Evolutionary conservation across 169 alveolate genomes (phyloP), one percentile per base, ranked within the genome.

Genomic region (Plasmodium gonderi): DNA sequence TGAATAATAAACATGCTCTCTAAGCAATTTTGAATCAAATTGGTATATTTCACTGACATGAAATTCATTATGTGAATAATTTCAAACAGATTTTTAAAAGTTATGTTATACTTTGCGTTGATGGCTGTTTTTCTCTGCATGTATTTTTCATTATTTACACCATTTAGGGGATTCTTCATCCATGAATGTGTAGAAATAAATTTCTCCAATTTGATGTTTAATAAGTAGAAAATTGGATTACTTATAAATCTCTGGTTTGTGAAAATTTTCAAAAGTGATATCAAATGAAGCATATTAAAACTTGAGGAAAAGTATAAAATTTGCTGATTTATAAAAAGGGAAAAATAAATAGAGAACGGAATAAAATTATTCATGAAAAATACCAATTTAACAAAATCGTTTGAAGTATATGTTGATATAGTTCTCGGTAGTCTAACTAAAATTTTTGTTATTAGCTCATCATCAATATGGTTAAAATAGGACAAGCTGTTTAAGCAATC

Each of bases 401-500:
- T 83, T 9, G 92, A 74, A 11, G 92, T 69, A 72, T 83, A 83
- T 0, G 75, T 69, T 49, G 76, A 74, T 74, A 83, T 83, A 38
- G 40, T 72, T 23, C 92, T 69, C 23, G 92, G 92, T 38, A 83
- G 77, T 51, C 68, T 45, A 14, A 83, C 76, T 72, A 83, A 83
- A 9, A 83, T 47, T 72, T 69, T 83, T 33, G 85, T 83, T 74
- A 83, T 51, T 40, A 83, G 0, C 23, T 54, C 23, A 72, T 83
- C 67, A 49, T 83, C 85, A 12, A 33, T 76, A 74, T 69, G 77
- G 64, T 83, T 83, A 42, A 83, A 83, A 31, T 20, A 83, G 64
- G 92, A 83, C 65, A 83, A 33, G 42, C 76, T 26, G 7, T 83
- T 83, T 49, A 83, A 49, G 60, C 92, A 83, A n/a, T 83, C 92